These are phyloP conservation scores for Cryphonectria naterciae DNA, from an alignment of 2,329 filamentous ascomycete species.

Conservation along the genomic window DNA sequence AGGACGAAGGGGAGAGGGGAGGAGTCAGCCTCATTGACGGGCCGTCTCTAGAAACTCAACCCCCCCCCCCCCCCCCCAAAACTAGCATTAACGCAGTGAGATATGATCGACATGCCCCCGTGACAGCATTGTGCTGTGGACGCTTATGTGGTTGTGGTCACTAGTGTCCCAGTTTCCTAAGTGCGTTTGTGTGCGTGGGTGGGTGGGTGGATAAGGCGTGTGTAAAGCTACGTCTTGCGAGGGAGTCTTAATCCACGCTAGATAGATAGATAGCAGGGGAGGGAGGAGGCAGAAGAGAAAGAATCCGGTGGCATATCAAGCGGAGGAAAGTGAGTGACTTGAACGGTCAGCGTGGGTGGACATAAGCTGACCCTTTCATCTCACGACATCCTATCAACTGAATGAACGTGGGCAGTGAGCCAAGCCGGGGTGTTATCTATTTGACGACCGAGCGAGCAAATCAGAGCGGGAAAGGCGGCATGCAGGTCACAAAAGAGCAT, in stretches of 20 bases:
- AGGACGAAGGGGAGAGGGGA: not conserved
- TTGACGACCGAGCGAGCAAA: not conserved
- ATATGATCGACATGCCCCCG: conserved; percentile 7
- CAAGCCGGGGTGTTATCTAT: not conserved
- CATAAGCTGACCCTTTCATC: not conserved
- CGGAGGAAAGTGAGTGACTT: not conserved
- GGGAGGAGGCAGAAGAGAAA: not conserved
- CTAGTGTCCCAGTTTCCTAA: not conserved
- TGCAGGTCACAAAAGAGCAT: not conserved
- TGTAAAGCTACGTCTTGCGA: not conserved
- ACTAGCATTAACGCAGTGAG: conserved; percentile 1
- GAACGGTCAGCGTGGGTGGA: not conserved
- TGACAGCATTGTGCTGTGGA: conserved; percentile 12
- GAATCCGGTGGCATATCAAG: not conserved
- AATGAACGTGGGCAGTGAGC: not conserved
- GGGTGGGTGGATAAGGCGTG: not conserved
- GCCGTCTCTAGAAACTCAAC: conserved; percentile 15
- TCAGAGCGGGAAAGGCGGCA: not conserved
- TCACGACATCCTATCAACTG: not conserved
- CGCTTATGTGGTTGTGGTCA: conserved; percentile 4
- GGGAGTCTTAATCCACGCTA: not conserved
- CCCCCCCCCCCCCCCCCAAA: too few relatives aligned
- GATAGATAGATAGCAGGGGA: not conserved
- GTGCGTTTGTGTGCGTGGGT: not conserved
- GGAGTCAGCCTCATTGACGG: not conserved